Conservation (phyloP, 108 stramenopile genomes). For the Cylindrotheca fusiformis region DNA sequence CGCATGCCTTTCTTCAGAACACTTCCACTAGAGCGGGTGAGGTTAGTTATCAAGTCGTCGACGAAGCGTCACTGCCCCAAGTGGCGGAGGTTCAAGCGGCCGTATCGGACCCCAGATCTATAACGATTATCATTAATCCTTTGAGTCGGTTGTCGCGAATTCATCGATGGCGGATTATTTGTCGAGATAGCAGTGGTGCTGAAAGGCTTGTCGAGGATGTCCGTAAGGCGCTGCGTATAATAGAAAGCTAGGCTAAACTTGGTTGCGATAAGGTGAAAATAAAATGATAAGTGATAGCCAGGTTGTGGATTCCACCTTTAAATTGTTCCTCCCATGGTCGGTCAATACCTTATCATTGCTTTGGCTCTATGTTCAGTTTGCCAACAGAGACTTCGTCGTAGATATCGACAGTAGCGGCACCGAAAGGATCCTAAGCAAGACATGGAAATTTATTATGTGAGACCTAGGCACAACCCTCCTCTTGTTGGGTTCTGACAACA, state of each 20-base stretch:
- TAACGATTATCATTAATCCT: conserved; percentile 70
- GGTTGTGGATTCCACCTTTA: no score
- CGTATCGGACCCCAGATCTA: conserved; percentile 66
- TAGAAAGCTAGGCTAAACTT: background rate
- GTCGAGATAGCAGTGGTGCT: conserved; percentile 74
- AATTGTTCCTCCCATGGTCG: no score
- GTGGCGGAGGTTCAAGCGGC: conserved; percentile 78
- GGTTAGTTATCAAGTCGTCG: conserved; percentile 48
- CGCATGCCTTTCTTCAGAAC: conserved; percentile 7
- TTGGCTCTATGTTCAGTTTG: conserved; percentile 38
- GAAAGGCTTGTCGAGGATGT: conserved; percentile 81
- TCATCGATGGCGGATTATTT: conserved; percentile 78
- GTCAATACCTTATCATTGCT: no score
- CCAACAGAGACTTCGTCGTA: conserved; percentile 71
- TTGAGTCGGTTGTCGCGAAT: conserved; percentile 52
- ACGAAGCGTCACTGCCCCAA: conserved; percentile 51
- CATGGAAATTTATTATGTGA: no score
- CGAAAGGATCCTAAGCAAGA: conserved; percentile 65
- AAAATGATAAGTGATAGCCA: no score
- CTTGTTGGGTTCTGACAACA: no score
- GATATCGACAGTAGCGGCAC: conserved; percentile 68
- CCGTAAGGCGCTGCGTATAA: conserved; percentile 49
- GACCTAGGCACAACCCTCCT: no score
- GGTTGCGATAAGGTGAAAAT: background rate
- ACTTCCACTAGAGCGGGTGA: conserved; percentile 2